These are phyloP conservation scores for Pseudogymnoascus sp. DNA, from an alignment of 2,329 filamentous ascomycete species.

Conservation along the genomic window DNA sequence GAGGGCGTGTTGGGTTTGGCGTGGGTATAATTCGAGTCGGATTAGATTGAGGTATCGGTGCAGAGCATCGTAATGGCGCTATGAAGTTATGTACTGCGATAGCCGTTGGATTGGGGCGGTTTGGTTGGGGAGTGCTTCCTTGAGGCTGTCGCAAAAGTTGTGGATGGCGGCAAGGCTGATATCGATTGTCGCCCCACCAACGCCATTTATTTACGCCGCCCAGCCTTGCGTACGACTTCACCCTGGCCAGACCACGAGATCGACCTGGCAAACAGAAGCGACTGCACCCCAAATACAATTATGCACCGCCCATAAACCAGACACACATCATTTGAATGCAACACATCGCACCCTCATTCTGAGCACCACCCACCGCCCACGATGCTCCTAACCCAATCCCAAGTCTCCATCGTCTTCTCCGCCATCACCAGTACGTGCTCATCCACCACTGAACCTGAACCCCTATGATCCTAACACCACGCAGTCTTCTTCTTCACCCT, in stretches of 20 bases:
- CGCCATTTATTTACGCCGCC: conserved; percentile 17
- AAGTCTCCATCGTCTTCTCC: conserved; percentile 62
- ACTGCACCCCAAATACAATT: not conserved
- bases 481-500: conserved; percentile 69
- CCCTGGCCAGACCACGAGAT: not conserved
- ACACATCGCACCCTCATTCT: not conserved
- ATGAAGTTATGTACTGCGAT: not conserved
- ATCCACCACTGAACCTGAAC: too few relatives aligned
- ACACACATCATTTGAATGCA: not conserved
- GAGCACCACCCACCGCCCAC: conserved; percentile 14
- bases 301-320: not conserved
- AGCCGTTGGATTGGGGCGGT: conserved; percentile 15
- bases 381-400: conserved; percentile 55
- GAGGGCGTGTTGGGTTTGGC: not conserved
- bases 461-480: conserved; percentile 9
- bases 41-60: not conserved
- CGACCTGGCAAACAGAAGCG: not conserved
- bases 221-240: conserved; percentile 5
- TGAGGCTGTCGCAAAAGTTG: conserved; percentile 10
- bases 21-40: not conserved
- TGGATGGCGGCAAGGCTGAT: conserved; percentile 23
- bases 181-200: conserved; percentile 40
- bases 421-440: conserved; percentile 50
- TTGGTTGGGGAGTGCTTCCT: not conserved
- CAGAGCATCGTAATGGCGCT: not conserved